Percentiles rank a stretch among this genome's conserved stretches.
These are phyloP conservation scores for Sporothrix protearum DNA, from an alignment of 2,329 filamentous ascomycete species.

Conservation along the genomic window DNA sequence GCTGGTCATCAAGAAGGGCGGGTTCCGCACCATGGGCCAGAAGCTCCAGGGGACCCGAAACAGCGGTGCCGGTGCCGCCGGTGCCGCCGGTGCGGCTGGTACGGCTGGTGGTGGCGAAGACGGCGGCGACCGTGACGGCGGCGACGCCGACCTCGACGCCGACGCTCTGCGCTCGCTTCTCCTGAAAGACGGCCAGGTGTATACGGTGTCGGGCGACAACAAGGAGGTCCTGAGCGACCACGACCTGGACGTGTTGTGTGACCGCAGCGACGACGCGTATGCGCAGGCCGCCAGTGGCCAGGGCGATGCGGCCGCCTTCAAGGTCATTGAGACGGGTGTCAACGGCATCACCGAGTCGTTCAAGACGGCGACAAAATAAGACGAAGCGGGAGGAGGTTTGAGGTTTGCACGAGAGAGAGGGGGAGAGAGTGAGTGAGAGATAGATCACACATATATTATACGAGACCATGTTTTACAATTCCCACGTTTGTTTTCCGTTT, in stretches of 20 bases:
- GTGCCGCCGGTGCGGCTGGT: background rate
- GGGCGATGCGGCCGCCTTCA: slow-evolving; percentile 67
- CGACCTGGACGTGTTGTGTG: slow-evolving; percentile 75
- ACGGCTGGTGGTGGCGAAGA: no score
- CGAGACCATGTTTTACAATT: background rate
- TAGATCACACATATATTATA: background rate
- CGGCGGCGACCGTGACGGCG: slow-evolving; percentile 53
- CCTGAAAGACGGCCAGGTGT: slow-evolving; percentile 68
- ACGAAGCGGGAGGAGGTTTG: no score
- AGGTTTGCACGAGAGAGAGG: no score
- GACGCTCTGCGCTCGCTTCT: slow-evolving; percentile 61
- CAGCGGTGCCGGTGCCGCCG: background rate
- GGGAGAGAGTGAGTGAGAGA: no score
- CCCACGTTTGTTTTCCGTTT: background rate
- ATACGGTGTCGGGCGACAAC: slow-evolving; percentile 53
- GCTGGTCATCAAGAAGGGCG: slow-evolving; percentile 90
- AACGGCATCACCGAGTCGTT: slow-evolving; percentile 45
- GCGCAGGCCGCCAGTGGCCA: slow-evolving; percentile 72
- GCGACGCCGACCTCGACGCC: slow-evolving; percentile 58
- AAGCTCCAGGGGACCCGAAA: slow-evolving; percentile 53
- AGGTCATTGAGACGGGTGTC: slow-evolving; percentile 72
- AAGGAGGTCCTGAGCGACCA: slow-evolving; percentile 66
- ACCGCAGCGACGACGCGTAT: slow-evolving; percentile 64
- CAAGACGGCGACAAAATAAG: slow-evolving; percentile 10
- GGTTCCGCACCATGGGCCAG: slow-evolving; percentile 67